phyloP scores from a whole-genome alignment of 768 basidiomycete species.

The Pholiota microspora region DNA sequence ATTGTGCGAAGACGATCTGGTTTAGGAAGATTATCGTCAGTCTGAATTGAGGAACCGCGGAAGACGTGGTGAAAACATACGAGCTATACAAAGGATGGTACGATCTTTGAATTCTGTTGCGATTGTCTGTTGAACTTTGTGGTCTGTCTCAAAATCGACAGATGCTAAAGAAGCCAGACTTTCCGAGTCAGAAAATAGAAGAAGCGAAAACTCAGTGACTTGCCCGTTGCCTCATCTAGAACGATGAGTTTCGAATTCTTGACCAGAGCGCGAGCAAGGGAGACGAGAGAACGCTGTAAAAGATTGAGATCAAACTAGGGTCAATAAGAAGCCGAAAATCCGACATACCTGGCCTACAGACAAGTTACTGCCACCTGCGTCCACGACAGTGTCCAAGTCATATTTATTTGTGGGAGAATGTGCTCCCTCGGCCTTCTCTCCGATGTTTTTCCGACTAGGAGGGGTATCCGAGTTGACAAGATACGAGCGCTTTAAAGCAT shows the following conservation, averaged over 20 bases:
- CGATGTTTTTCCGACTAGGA: neutral
- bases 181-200: neutral
- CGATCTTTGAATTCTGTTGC: constrained; percentile 78
- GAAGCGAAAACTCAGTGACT: neutral
- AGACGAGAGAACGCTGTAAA: constrained; percentile 73
- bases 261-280: constrained; percentile 85
- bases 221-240: constrained; percentile 86
- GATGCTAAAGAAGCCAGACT: constrained; percentile 48
- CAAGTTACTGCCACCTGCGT: constrained; percentile 84
- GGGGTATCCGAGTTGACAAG: constrained; percentile 52
- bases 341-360: constrained; percentile 62
- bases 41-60: neutral
- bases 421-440: constrained; percentile 18
- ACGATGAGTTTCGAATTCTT: constrained; percentile 83
- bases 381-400: constrained; percentile 78
- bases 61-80: constrained; percentile 38
- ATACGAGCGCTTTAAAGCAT: constrained; percentile 82
- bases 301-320: neutral
- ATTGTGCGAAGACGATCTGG: constrained; percentile 85
- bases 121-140: constrained; percentile 90
- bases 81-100: constrained; percentile 88
- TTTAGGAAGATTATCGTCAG: neutral
- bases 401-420: constrained; percentile 59
- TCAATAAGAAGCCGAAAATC: constrained; percentile 6
- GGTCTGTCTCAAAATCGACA: constrained; percentile 87